Evolutionary conservation across 495 filamentous ascomycete species (phyloP).

Genomic region (Daldinia vernicosa): DNA sequence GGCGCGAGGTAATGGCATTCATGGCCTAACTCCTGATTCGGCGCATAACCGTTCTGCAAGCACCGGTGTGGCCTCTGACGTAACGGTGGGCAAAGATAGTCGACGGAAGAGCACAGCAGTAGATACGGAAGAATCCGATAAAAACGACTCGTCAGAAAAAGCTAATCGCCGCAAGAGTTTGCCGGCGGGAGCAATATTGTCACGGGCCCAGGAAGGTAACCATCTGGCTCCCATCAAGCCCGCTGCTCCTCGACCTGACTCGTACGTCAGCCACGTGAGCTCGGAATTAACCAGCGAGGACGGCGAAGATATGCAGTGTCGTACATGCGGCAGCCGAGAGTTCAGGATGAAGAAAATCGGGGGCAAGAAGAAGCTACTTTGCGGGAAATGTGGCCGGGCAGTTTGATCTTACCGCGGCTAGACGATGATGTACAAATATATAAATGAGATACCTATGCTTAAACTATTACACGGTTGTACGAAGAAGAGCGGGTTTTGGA

Average conservation of each 20-base stretch:
- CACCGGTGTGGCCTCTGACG: slow-evolving; percentile 12
- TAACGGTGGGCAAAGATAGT: slow-evolving; percentile 9
- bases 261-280: slow-evolving; percentile 45
- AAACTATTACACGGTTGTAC: neutral
- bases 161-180: slow-evolving; percentile 37
- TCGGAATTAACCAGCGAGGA: slow-evolving; percentile 50
- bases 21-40: slow-evolving; percentile 6
- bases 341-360: slow-evolving; percentile 49
- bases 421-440: neutral
- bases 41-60: slow-evolving; percentile 28
- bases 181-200: slow-evolving; percentile 14
- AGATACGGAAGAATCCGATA: neutral
- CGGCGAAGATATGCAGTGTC: slow-evolving; percentile 48
- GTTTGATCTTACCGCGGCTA: neutral
- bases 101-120: slow-evolving; percentile 33
- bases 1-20: slow-evolving; percentile 37
- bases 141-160: slow-evolving; percentile 5
- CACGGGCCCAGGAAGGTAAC: slow-evolving; percentile 22
- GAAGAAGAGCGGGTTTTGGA: neutral
- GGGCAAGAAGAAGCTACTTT: slow-evolving; percentile 44
- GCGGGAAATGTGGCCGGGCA: slow-evolving; percentile 41
- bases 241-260: slow-evolving; percentile 27
- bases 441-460: neutral
- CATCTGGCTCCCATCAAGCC: slow-evolving; percentile 19
- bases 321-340: slow-evolving; percentile 46